Evolutionary conservation across 2,329 filamentous ascomycete species (phyloP), one percentile per base, ranked within the genome.

Genomic region (Colletotrichum sp.): DNA sequence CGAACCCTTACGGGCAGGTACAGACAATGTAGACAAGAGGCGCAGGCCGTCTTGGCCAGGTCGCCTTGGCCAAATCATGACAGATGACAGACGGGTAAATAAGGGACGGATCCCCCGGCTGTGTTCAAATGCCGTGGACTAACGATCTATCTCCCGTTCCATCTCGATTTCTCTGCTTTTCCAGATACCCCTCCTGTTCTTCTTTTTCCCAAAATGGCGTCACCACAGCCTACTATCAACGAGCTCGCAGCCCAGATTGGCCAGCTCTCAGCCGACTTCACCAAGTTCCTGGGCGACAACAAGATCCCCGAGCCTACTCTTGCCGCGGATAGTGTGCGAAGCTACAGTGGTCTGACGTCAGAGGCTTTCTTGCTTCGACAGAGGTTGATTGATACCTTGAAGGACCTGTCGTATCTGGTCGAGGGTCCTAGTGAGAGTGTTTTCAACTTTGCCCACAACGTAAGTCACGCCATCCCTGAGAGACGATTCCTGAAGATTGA

Each of bases 381-480:
- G 78, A 77, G 81, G 55, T 83, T 90, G 7, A 78, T 86, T 13
- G 88, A 90, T 78, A 81, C 84, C 4, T 77, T 89, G 58, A 86
- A 82, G 32, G 87, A 90, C 68, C 82, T 89, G 81, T 85, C 82
- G 77, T 86, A 86, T 66, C 78, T 90, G 5, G 83, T 84, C 8
- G 86, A 88, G 67, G 88, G 88, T 0, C 87, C 88, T 0, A 88
- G 86, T 75, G 88, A 89, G 79, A 89, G 87, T 70, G 83, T 89
- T 28, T 89, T 88, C 79, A 86, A 86, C 78, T 86, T 85, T 65
- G 81, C 81, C 14, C 85, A 86, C 75, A 84, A 81, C 55, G 85
- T 86, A 78, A 80, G 83, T 52, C 43, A 52, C n/a, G 4, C 43
- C 43, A 13, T 1, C n/a, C 1, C 6, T 1, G 12, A 52, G 43